Evolutionary conservation across 1,284 basidiomycete genomes (phyloP), one percentile per base, ranked within the genome.

Genomic region (Trichosporon coremiiforme): DNA sequence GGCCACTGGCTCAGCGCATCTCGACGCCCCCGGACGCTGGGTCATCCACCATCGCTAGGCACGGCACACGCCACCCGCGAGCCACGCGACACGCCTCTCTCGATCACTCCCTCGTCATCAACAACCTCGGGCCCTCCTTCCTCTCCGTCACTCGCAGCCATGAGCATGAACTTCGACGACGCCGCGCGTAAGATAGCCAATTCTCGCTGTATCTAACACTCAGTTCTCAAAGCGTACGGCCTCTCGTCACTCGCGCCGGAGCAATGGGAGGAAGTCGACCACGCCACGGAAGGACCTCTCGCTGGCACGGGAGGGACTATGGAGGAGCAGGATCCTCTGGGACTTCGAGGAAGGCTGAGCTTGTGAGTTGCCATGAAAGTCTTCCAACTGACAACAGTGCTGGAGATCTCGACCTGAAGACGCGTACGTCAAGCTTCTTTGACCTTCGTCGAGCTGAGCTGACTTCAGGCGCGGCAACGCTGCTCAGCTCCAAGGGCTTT

Each of bases 401-500:
- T 4, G 71, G 69, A 33, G 75, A 76, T 8, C 66, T 82, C 20
- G 82, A 83, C 71, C 73, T 83, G 29, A 76, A 78, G 67, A 82
- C 81, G 53, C 78, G 82, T 81, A 63, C 64, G 80, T 76, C 13
- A 15, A 5, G n/a, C 25, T 47, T 35, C 20, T 6, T 4, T 13
- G 5, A 8, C 45, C n/a, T n/a, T n/a, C n/a, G n/a, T n/a, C n/a
- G n/a, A n/a, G n/a, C n/a, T n/a, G n/a, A n/a, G n/a, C n/a, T n/a
- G n/a, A n/a, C n/a, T n/a, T n/a, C n/a, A n/a, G 93, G 91, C 84
- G 88, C 91, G 5, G 85, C 91, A 5, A 90, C 95, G 70, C 86
- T 92, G 55, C 88, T 95, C 9, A 90, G 90, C 1, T 96, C 94
- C 65, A 99, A 99, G 83, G 89, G 92, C 0, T 99, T 99, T 84